Base-by-base conservation (phyloP, 1,139 yeast species). In the Pichia sp. region DNA sequence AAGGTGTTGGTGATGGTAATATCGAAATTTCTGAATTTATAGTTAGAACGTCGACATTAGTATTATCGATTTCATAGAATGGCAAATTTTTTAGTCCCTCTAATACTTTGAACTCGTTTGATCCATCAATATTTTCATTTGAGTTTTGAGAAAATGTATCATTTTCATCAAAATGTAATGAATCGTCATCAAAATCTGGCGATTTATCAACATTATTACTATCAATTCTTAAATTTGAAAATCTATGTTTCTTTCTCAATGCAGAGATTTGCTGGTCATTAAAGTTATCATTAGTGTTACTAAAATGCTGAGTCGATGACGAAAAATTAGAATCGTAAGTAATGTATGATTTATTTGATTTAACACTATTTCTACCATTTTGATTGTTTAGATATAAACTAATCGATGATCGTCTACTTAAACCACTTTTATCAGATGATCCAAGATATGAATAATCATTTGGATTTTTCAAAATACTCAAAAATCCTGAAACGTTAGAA, bases 241-340 rank as follows among this genome's bases (percentile, higher is more conserved):
- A 22, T 1, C 53, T 57, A 41, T 49, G 44, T 38, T 53, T 52
- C 41, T 57, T 58, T 38, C 49, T 51, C 28, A 58, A 47, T 29
- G 34, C 13, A 1, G 38, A 34, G 2, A 34, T 13, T 39, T 25
- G 28, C 25, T 25, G 28, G 3, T 14, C n/a, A 34, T 34, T 34
- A 38, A 18, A 11, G 29, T 46, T 28, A 27, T 44, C n/a, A 9
- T 31, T n/a, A 5, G 16, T 13, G 38, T 39, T 18, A 34, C 34
- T 31, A 3, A 16, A 34, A 22, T 47, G 45, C 11, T 43, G 47
- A 1, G 52, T 45, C 8, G 42, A 42, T 2, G 47, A 14, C 68
- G 83, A 77, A 50, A 76, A 70, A 5, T 77, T 81, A 1, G 83
- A 77, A 61, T 80, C 84, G 57, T 80, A 80, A 55, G 81, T 77